Conservation (phyloP, 441 rosid species). For the Brassica hybrid region DNA sequence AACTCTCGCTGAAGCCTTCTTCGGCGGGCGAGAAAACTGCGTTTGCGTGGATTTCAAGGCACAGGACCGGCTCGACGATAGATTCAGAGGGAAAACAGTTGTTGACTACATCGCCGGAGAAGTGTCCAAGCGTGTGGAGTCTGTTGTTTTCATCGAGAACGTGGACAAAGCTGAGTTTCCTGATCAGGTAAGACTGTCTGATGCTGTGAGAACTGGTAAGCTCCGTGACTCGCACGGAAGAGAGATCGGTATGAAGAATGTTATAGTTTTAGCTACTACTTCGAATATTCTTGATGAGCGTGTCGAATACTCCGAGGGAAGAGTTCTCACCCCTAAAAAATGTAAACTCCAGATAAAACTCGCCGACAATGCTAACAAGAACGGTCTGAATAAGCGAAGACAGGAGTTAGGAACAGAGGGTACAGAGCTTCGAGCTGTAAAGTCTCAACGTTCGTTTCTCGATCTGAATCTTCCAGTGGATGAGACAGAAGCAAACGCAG, state of each 20-base stretch:
- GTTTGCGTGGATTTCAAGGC: constrained; percentile 62
- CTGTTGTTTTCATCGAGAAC: constrained; percentile 76
- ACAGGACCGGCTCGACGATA: constrained; percentile 43
- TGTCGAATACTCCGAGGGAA: constrained; percentile 56
- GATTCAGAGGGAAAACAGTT: constrained; percentile 60
- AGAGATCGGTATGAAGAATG: constrained; percentile 56
- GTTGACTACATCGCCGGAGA: constrained; percentile 65
- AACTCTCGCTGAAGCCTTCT: constrained; percentile 65
- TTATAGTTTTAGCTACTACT: constrained; percentile 54
- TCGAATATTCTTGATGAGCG: constrained; percentile 39
- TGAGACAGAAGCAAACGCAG: constrained; percentile 46
- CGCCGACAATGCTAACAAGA: constrained; percentile 31
- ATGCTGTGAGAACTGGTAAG: constrained; percentile 63
- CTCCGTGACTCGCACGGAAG: constrained; percentile 66
- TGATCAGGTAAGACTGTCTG: constrained; percentile 56
- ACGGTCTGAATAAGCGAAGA: constrained; percentile 38
- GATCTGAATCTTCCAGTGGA: constrained; percentile 84
- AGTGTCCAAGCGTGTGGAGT: constrained; percentile 55
- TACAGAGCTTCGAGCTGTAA: constrained; percentile 44
- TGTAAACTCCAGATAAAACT: constrained; percentile 62
- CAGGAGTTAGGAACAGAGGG: constrained; percentile 44
- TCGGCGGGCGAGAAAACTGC: constrained; percentile 50
- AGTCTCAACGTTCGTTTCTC: constrained; percentile 52
- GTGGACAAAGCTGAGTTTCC: constrained; percentile 69
- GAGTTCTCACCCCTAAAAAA: constrained; percentile 55